These are phyloP conservation scores for Haplosporangium gracile DNA, from an alignment of 192 early-diverging fungal species.

Conservation along the genomic window DNA sequence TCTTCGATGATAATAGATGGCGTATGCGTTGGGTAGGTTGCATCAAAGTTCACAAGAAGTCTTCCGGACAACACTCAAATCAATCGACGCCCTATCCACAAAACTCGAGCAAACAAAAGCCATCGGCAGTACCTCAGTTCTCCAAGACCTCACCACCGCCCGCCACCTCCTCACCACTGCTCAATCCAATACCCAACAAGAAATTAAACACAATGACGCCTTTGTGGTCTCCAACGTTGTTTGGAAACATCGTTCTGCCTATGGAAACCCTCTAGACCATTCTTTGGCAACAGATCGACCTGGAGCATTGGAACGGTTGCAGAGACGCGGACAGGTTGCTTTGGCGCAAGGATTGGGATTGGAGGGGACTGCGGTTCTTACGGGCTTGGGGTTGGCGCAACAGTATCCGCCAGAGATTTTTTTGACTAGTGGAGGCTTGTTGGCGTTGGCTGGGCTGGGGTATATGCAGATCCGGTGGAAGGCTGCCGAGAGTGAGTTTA, in stretches of 20 bases:
- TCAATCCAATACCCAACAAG: slow-evolving; percentile 30
- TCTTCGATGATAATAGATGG: slow-evolving; percentile 22
- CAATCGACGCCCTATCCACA: slow-evolving; percentile 24
- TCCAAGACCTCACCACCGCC: slow-evolving; percentile 29
- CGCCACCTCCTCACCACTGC: slow-evolving; percentile 25
- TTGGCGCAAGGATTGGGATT: slow-evolving; percentile 44
- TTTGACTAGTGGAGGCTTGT: slow-evolving; percentile 35
- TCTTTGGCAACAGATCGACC: slow-evolving; percentile 13
- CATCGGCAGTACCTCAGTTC: slow-evolving; percentile 35
- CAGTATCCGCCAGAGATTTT: slow-evolving; percentile 54
- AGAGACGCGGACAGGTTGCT: slow-evolving; percentile 41
- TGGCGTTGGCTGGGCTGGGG: slow-evolving; percentile 42
- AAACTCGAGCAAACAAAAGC: slow-evolving; percentile 29
- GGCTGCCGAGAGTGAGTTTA: slow-evolving; percentile 53
- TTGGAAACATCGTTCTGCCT: slow-evolving; percentile 45
- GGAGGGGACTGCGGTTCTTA: slow-evolving; percentile 37
- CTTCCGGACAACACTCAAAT: slow-evolving; percentile 36
- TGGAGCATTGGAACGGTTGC: slow-evolving; percentile 43
- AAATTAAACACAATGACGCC: slow-evolving; percentile 43
- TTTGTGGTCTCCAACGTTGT: slow-evolving; percentile 49
- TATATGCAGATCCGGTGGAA: slow-evolving; percentile 57
- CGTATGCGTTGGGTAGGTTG: slow-evolving; percentile 42
- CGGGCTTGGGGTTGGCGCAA: slow-evolving; percentile 45
- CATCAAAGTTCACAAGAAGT: slow-evolving; percentile 52
- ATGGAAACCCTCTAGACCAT: slow-evolving; percentile 35